Percentiles rank a stretch among this genome's conserved stretches.
These are phyloP conservation scores for Neoboletus subvelutipes DNA, from an alignment of 768 basidiomycete genomes.

Conservation along the genomic window DNA sequence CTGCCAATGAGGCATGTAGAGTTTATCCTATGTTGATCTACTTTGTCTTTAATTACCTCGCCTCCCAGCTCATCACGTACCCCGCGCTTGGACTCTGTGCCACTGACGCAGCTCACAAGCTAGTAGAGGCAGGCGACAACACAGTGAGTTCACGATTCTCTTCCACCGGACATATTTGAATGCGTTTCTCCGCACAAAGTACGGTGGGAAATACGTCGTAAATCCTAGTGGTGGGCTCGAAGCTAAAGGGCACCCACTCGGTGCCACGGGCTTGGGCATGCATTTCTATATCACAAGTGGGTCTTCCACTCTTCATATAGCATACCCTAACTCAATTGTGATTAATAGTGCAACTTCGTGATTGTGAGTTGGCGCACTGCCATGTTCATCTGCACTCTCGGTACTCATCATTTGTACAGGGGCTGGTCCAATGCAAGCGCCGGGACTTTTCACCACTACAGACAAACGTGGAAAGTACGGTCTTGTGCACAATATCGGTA, in stretches of 20 bases:
- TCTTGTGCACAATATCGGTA: constrained; percentile 79
- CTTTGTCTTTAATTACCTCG: not conserved
- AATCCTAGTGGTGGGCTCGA: constrained; percentile 86
- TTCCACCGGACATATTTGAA: not conserved
- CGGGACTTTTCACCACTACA: constrained; percentile 57
- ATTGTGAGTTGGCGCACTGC: constrained; percentile 44
- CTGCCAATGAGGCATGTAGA: constrained; percentile 66
- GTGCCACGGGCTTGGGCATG: constrained; percentile 83
- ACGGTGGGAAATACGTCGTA: constrained; percentile 81
- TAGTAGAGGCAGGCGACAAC: constrained; percentile 76
- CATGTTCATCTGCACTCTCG: not conserved
- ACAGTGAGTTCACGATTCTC: constrained; percentile 49
- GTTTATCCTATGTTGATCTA: not conserved
- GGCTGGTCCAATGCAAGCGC: constrained; percentile 84
- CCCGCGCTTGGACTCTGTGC: constrained; percentile 74
- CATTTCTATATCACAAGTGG: constrained; percentile 82
- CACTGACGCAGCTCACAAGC: constrained; percentile 63
- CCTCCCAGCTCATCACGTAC: constrained; percentile 69
- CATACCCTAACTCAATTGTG: not conserved
- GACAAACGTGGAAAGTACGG: constrained; percentile 78
- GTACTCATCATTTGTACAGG: constrained; percentile 37
- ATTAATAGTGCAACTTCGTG: constrained; percentile 65
- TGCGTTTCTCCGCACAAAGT: constrained; percentile 38
- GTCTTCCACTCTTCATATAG: constrained; percentile 20
- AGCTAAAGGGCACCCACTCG: constrained; percentile 86